phyloP scores from a whole-genome alignment of 2,329 filamentous ascomycete genomes.

The Aspergillus bombycis region DNA sequence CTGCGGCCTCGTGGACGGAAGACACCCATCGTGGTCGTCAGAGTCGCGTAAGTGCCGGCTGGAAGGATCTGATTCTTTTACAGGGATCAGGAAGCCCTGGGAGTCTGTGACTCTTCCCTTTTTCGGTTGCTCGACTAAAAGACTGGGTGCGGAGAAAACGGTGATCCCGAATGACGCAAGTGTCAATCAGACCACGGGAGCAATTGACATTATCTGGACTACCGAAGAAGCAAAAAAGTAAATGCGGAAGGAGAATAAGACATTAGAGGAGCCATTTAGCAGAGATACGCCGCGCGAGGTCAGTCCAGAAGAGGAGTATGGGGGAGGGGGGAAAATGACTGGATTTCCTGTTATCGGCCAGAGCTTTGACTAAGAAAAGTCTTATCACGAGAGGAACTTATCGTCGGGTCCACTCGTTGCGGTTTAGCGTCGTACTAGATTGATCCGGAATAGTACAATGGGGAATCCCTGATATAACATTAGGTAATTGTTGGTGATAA shows the following conservation, averaged over 20 bases:
- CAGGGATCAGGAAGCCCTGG: not conserved
- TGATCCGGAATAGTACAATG: not conserved
- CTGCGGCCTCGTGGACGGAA: constrained; percentile 34
- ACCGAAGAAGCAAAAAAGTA: constrained; percentile 3
- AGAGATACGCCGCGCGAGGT: not conserved
- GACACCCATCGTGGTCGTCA: constrained; percentile 29
- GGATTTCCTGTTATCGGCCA: not conserved
- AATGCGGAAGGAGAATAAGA: not conserved
- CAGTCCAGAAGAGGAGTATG: not conserved
- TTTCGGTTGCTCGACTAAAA: not conserved
- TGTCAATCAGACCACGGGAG: constrained; percentile 9
- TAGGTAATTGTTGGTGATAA: not conserved
- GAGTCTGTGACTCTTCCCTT: not conserved
- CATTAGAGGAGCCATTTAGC: not conserved
- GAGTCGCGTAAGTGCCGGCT: not conserved
- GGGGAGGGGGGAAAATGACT: not conserved
- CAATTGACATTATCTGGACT: constrained; percentile 18
- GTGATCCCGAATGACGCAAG: constrained; percentile 25
- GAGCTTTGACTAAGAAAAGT: constrained; percentile 9
- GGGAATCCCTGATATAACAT: not conserved
- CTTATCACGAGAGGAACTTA: constrained; percentile 10
- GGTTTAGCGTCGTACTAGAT: not conserved
- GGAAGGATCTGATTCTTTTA: not conserved
- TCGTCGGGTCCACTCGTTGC: constrained; percentile 3
- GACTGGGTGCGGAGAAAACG: constrained; percentile 6